phyloP scores from a whole-genome alignment of 2,329 filamentous ascomycete species.

The Rhynchosporium agropyri region DNA sequence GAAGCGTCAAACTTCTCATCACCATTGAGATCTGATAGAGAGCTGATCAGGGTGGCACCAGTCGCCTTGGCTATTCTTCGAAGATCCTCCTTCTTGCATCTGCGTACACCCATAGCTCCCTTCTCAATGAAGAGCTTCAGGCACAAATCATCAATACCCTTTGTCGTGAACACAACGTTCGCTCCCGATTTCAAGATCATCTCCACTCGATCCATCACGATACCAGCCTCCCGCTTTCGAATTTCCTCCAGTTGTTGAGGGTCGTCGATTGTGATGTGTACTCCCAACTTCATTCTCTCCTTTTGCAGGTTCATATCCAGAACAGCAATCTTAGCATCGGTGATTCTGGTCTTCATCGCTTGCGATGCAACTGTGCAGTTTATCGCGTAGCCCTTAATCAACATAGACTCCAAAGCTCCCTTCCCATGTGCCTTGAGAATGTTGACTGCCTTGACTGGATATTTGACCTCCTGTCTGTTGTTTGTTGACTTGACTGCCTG shows the following conservation, averaged over 20 bases:
- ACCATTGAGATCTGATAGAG: constrained; percentile 92
- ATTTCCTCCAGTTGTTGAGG: constrained; percentile 98
- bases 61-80: constrained; percentile 95
- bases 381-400: constrained; percentile 94
- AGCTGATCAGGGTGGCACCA: constrained; percentile 89
- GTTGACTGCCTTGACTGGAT: constrained; percentile 98
- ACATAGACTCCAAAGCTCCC: constrained; percentile 80
- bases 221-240: constrained; percentile 85
- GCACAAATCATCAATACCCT: constrained; percentile 96
- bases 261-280: constrained; percentile 97
- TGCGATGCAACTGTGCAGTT: constrained; percentile 99
- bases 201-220: constrained; percentile 91
- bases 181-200: constrained; percentile 97
- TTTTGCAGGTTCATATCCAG: constrained; percentile 99
- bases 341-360: constrained; percentile 91
- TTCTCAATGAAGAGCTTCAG: constrained; percentile 93
- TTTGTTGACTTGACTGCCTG: constrained; percentile 92
- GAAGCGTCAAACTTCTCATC: constrained; percentile 95
- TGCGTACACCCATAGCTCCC: constrained; percentile 91
- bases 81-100: constrained; percentile 98
- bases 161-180: constrained; percentile 95
- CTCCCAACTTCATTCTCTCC: constrained; percentile 98
- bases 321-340: constrained; percentile 94
- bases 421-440: constrained; percentile 98
- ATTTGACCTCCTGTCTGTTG: constrained; percentile 88